Conservation (phyloP, 306 rosid species). For the Dicorynia guianensis region DNA sequence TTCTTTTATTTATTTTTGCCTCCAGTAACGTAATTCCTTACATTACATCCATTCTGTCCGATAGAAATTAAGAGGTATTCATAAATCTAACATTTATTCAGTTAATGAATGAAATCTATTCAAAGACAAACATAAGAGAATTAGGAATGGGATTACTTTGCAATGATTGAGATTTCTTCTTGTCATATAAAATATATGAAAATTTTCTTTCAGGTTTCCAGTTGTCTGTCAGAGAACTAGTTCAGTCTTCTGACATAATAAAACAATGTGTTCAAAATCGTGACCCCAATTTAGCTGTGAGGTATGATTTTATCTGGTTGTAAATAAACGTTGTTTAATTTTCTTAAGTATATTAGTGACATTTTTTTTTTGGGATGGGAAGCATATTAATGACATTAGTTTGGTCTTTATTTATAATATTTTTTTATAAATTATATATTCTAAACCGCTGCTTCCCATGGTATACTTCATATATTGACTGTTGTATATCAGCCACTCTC, state of each 20-base stretch:
- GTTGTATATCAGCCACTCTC: constrained; percentile 1
- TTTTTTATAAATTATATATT: constrained; percentile 17
- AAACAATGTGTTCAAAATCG: constrained; percentile 65
- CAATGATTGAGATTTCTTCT: constrained; percentile 19
- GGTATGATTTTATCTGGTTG: constrained; percentile 62
- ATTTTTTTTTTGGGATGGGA: too few species aligned
- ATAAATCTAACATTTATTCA: constrained; percentile 8
- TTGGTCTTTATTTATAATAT: constrained; percentile 4
- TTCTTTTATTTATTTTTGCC: not conserved
- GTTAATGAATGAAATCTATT: not conserved
- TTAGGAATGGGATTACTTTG: constrained; percentile 16
- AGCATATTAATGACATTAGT: constrained; percentile 21
- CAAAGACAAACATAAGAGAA: not conserved
- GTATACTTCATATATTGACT: constrained; percentile 10
- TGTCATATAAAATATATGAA: constrained; percentile 44
- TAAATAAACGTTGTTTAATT: constrained; percentile 26
- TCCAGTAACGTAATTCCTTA: not conserved
- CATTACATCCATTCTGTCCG: not conserved
- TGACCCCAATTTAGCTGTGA: constrained; percentile 75
- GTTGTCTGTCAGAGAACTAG: constrained; percentile 65
- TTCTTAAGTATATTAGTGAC: constrained; percentile 25
- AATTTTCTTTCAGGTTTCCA: constrained; percentile 73
- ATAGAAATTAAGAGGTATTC: not conserved
- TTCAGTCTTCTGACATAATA: constrained; percentile 72
- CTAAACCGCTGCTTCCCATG: constrained; percentile 9